Base-by-base conservation (phyloP, 2,329 filamentous ascomycete species). In the Boeremia lycopersici region DNA sequence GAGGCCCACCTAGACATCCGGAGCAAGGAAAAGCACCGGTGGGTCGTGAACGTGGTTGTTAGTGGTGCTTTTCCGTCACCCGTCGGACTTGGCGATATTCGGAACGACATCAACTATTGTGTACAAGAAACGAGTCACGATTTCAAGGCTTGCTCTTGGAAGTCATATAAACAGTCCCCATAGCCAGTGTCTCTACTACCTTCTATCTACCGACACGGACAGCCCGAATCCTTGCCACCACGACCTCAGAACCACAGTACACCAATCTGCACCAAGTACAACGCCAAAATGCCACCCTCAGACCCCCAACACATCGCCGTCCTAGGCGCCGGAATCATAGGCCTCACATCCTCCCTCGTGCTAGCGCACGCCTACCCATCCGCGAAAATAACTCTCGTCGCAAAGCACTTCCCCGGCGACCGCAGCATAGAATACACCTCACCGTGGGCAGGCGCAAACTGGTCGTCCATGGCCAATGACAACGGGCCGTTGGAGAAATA, bases 321-420 rank as follows among this genome's bases (percentile, higher is more conserved):
- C 48, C 63, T 74, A 2, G 71, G 86, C 41, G 87, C 87, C 41
- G 87, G 87, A 39, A 86, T 90, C 3, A 81, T 85, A 31, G 87
- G 87, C 25, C 78, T 89, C 42, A 89, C 87, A 2, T 87, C 84
- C 1, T 86, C 87, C 15, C 78, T 88, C 28, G 74, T 84, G 11
- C 78, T 89, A 11, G 83, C 84, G 2, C 76, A 80, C 49, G 79
- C 84, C 56, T 77, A 78, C 35, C 77, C 79, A 1, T 64, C 72
- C 2, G 82, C 87, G 61, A 77, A 78, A 19, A 78, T 96, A 60
- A 92, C 89, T 0, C 80, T 96, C 31, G 79, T 91, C 29, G 89
- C 91, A 5, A 96, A 93, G 70, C 89, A 96, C 73, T 95, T 96
- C 89, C 93, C 93, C 0, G 93, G 93, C 31, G 93, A 97, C 78